A percentile compares a stretch with the other conserved stretches of the same genome.
Conservation (phyloP, 2,329 filamentous ascomycete species). For the Diaporthe velutina region DNA sequence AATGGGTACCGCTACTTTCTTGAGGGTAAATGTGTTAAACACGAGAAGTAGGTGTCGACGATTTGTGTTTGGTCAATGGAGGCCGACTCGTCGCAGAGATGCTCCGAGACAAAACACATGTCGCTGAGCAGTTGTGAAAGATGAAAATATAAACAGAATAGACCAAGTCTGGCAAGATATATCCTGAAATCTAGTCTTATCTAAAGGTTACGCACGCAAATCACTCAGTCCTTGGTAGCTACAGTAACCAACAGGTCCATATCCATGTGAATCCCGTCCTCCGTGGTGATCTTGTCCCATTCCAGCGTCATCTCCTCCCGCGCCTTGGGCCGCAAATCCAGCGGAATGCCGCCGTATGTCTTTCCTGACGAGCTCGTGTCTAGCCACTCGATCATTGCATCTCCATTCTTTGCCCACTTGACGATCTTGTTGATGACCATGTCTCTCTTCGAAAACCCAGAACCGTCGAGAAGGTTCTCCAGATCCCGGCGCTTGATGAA, state of each 20-base stretch:
- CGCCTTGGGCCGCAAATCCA: conserved; percentile 45
- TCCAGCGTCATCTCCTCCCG: conserved; percentile 48
- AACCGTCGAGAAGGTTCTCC: conserved; percentile 42
- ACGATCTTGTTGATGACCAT: conserved; percentile 45
- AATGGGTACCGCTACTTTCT: no score
- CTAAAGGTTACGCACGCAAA: rapidly evolving
- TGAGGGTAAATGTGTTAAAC: neutral
- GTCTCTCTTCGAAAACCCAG: conserved; percentile 39
- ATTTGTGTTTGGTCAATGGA: no score
- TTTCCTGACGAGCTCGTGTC: conserved; percentile 50
- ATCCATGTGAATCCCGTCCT: conserved; percentile 48
- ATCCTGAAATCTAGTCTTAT: neutral
- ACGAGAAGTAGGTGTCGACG: neutral
- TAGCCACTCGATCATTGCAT: conserved; percentile 49
- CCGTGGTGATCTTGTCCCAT: conserved; percentile 46
- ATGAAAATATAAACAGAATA: neutral
- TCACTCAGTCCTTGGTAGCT: neutral
- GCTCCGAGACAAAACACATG: neutral
- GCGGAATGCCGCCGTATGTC: conserved; percentile 48
- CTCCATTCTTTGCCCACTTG: conserved; percentile 40
- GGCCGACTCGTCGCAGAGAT: neutral
- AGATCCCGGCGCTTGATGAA: conserved; percentile 45
- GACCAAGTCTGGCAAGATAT: no score
- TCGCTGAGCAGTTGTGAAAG: no score
- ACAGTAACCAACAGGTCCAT: conserved; percentile 45